Base-by-base conservation (phyloP, 371 early-diverging fungal species). In the Encephalitozoon cuniculi region DNA sequence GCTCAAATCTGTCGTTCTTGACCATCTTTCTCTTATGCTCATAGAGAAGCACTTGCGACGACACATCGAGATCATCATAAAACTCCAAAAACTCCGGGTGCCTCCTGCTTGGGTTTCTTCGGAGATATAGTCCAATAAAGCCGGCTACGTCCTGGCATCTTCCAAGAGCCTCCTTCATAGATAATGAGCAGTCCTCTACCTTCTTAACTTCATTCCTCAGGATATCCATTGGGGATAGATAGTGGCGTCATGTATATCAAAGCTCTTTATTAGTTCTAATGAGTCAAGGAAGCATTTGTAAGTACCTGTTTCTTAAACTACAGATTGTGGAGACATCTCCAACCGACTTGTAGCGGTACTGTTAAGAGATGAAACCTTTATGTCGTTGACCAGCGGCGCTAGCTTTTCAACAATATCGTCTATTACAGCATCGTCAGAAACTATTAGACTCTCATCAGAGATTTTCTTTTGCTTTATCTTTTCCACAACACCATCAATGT, bases 391-490 rank as follows among this genome's bases (percentile, higher is more conserved):
- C 11, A 59, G 15, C 5, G 59, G 59, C n/a, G 34, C 37, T 15
- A 59, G 34, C 59, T 59, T 59, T 34, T 59, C 34, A 15, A 59
- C 59, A 34, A 59, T 59, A 12, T 59, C 59, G 37, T 34, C 59
- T 59, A 59, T 59, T 18, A 59, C 59, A 4, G n/a, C 12, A 15
- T 59, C 59, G 6, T 59, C 59, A 8, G 59, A 59, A 28, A 59
- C 18, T n/a, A 59, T 12, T 21, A 59, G 5, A 15, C 59, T 59
- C 15, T 59, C 32, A 59, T 59, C 21, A 4, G 59, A 15, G 37
- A 59, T 59, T 18, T 59, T 59, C 37, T 59, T 59, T 59, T 59
- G 11, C 12, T 59, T 59, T 59, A 59, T 34, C 30, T 59, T 37
- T 2, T 34, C 30, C 12, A 59, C 59, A 59, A 59, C 21, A 2